Evolutionary conservation across 768 basidiomycete species (phyloP), one percentile per base, ranked within the genome.

Genomic region (Austroboletus eburneus): DNA sequence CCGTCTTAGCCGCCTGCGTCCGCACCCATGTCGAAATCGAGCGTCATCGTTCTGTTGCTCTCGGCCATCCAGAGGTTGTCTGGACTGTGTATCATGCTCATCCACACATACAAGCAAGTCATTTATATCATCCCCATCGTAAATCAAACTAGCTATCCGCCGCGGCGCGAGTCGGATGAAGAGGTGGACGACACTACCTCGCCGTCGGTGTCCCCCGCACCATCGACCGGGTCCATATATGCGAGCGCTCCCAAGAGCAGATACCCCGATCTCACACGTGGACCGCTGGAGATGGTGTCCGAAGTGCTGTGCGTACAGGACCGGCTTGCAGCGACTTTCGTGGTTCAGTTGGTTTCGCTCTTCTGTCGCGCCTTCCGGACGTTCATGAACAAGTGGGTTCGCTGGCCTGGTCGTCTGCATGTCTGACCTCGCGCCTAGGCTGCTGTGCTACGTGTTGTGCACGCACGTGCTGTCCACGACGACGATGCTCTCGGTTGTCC

Each of bases 11-110:
- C 57, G 32, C 37, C 52, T 50, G 51, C 54, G n/a, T 57, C 60
- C 43, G 60, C 66, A 5, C 52, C 16, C 59, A 63, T 67, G 43
- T 68, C 73, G 20, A 71, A 81, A 45, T 77, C 85, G 30, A 70
- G 71, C 41, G 61, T 89, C 32, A 69, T 87, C 43, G 75, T 92
- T 37, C 62, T 86, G 51, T 66, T 87, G 17, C 82, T 94, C 18
- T 87, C 91, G 12, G 74, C 81, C 23, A 72, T 91, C 13, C 88
- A 89, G 55, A 71, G 75, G 6, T 63, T 91, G 27, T 89, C 89
- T 1, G 81, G 85, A 9, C 66, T 73, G 30, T 83, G 82, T 54
- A 77, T 91, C 12, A 72, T 79, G 30, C 68, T 91, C 42, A 79
- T 87, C 38, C 77, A 84, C 39, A 70, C 77, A 18, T 86, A 87